These are phyloP conservation scores for Colletotrichum liaoningense DNA, from an alignment of 2,329 filamentous ascomycete species.

Conservation along the genomic window DNA sequence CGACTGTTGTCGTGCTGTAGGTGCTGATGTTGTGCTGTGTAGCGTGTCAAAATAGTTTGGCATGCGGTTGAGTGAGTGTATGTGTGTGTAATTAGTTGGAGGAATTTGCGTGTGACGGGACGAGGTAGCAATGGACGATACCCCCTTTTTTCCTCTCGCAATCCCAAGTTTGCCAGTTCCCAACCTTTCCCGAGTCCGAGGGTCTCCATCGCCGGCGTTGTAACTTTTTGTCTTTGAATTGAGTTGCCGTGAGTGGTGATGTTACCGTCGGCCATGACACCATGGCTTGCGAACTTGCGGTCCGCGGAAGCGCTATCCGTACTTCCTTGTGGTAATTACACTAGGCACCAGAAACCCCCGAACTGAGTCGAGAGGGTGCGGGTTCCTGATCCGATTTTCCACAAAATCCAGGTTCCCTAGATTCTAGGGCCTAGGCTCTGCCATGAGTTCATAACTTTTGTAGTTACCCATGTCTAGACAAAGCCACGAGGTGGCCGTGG, in stretches of 20 bases:
- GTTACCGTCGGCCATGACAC: neutral
- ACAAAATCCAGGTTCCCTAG: neutral
- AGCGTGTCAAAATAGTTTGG: neutral
- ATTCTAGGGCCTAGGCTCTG: neutral
- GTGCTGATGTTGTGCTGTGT: neutral
- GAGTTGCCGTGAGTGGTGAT: neutral
- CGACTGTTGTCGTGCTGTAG: neutral
- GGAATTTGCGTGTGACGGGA: constrained; percentile 22
- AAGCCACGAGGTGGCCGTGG: constrained; percentile 18
- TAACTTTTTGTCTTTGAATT: neutral
- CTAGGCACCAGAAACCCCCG: no score
- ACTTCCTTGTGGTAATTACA: no score
- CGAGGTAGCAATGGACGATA: constrained; percentile 38
- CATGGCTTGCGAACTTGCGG: neutral
- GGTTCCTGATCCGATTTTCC: neutral
- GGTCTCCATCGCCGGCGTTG: neutral
- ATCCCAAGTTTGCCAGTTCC: neutral
- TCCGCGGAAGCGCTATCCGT: no score
- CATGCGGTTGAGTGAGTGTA: neutral
- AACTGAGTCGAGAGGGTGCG: neutral
- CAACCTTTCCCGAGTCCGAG: neutral
- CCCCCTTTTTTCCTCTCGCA: constrained; percentile 34
- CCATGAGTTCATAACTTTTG: no score
- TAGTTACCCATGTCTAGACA: neutral
- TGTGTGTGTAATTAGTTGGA: constrained; percentile 30